Evolutionary conservation across 257 asterid species (phyloP).

Genomic region (Pogostemon cablin): DNA sequence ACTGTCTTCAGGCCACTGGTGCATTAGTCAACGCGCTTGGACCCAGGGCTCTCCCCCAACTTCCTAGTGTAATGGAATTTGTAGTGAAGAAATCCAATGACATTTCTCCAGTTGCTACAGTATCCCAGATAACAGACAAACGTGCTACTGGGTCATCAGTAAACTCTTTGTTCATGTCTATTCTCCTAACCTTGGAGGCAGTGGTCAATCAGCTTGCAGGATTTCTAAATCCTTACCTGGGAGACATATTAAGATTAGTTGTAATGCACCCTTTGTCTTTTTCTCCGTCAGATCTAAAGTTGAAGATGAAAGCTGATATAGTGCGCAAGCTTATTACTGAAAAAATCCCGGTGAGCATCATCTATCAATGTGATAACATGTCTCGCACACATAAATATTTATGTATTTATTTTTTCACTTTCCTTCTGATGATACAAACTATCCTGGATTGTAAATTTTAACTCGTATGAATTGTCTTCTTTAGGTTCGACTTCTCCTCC

Average conservation of each 20-base stretch:
- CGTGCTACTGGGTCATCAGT: conserved; percentile 38
- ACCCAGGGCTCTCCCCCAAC: conserved; percentile 73
- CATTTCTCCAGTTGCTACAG: conserved; percentile 37
- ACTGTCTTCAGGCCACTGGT: conserved; percentile 76
- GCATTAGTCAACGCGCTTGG: conserved; percentile 85
- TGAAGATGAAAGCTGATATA: conserved; percentile 65
- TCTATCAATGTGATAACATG: neutral
- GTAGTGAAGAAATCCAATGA: conserved; percentile 52
- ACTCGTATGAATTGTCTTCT: conserved; percentile 29
- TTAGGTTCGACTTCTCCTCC: conserved; percentile 87
- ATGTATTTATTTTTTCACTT: neutral
- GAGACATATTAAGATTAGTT: conserved; percentile 63
- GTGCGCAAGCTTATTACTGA: conserved; percentile 78
- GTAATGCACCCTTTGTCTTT: conserved; percentile 68
- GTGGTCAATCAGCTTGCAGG: conserved; percentile 80
- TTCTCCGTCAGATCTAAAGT: conserved; percentile 52
- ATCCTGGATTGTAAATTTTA: neutral
- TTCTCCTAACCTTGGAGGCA: conserved; percentile 77
- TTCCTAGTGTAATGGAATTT: conserved; percentile 69
- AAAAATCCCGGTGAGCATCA: conserved; percentile 75
- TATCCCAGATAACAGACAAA: conserved; percentile 31
- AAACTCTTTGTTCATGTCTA: conserved; percentile 57
- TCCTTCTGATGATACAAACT: neutral
- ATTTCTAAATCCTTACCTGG: conserved; percentile 75
- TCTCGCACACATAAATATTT: too few species aligned